phyloP scores from a whole-genome alignment of 768 basidiomycete genomes.

The Boletus rubescentipes region DNA sequence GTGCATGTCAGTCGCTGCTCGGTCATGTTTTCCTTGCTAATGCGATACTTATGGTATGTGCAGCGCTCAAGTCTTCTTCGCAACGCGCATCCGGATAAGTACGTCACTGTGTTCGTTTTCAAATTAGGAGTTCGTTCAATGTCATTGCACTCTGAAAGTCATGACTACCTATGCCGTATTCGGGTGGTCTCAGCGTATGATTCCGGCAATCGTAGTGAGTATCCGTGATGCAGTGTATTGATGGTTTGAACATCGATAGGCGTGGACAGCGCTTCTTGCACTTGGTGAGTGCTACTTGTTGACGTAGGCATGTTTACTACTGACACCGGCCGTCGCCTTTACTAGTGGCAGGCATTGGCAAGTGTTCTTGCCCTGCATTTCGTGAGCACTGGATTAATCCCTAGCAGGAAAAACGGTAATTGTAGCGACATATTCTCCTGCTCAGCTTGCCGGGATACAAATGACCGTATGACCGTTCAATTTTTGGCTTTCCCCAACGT shows the following conservation, averaged over 20 bases:
- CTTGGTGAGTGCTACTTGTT: background rate
- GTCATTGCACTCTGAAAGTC: background rate
- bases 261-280: background rate
- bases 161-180: conserved; percentile 1
- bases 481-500: background rate
- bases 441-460: background rate
- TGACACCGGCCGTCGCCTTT: background rate
- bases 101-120: background rate
- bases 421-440: background rate
- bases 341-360: conserved; percentile 2
- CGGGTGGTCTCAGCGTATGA: background rate
- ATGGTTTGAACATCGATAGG: background rate
- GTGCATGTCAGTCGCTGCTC: background rate
- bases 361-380: background rate
- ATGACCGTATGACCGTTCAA: background rate
- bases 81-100: conserved; percentile 3
- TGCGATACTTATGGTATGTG: too few species aligned
- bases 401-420: background rate
- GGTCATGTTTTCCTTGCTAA: background rate
- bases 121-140: background rate
- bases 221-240: background rate
- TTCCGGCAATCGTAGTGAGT: conserved; percentile 5
- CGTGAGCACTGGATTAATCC: background rate
- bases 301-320: background rate
- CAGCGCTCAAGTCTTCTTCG: conserved; percentile 7